Percentiles rank a stretch among this genome's conserved stretches.
Conservation (phyloP, 2,329 filamentous ascomycete species). For the Phaeosphaeria sp. region DNA sequence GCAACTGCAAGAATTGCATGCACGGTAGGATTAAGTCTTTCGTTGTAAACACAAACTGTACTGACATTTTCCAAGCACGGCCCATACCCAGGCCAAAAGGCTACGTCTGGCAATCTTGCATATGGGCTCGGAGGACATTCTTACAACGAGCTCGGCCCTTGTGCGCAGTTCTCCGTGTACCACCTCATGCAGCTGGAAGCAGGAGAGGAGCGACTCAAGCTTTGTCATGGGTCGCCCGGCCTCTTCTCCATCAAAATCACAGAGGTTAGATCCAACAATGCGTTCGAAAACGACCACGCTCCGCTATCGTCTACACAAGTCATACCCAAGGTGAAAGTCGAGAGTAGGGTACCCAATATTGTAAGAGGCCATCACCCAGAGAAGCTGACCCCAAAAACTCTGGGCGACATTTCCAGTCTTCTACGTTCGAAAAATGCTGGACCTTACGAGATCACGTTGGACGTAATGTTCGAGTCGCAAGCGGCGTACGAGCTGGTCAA, state of each 20-base stretch:
- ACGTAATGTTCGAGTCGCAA: slow-evolving; percentile 55
- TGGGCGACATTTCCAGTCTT: slow-evolving; percentile 23
- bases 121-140: slow-evolving; percentile 51
- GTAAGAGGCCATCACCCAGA: not conserved
- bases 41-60: not conserved
- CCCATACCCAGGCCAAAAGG: slow-evolving; percentile 59
- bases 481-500: slow-evolving; percentile 46
- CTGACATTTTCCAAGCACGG: slow-evolving; percentile 49
- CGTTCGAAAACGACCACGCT: not conserved
- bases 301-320: not conserved
- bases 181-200: slow-evolving; percentile 56
- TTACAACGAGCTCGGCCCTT: slow-evolving; percentile 48
- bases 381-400: slow-evolving; percentile 7
- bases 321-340: not conserved
- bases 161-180: slow-evolving; percentile 47
- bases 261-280: slow-evolving; percentile 5
- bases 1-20: slow-evolving; percentile 49
- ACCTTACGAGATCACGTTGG: slow-evolving; percentile 60
- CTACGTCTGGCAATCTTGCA: slow-evolving; percentile 60
- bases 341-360: not conserved
- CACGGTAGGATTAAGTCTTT: slow-evolving; percentile 8
- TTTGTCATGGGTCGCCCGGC: slow-evolving; percentile 6
- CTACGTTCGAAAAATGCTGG: slow-evolving; percentile 56
- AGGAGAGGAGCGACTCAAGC: slow-evolving; percentile 23
- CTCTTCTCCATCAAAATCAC: slow-evolving; percentile 14